phyloP scores from a whole-genome alignment of 805 yeast species.

The Ogataea polymorpha region DNA sequence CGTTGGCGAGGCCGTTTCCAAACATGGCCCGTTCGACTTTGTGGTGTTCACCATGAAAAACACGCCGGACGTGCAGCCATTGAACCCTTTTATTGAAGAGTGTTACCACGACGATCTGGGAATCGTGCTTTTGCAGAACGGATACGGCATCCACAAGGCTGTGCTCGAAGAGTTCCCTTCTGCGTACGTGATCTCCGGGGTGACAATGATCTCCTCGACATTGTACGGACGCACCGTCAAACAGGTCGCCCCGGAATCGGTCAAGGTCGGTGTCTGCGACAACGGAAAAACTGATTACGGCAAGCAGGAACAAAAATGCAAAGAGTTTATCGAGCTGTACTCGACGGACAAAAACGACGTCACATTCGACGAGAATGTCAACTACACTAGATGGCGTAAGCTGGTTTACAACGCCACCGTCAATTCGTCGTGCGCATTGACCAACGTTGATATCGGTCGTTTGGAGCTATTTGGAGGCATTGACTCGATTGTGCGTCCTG shows the following conservation, averaged over 20 bases:
- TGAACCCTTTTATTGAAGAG: constrained; percentile 35
- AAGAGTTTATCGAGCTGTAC: constrained; percentile 34
- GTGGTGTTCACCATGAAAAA: constrained; percentile 61
- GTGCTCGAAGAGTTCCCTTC: constrained; percentile 33
- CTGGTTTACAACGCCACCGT: constrained; percentile 46
- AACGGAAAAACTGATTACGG: constrained; percentile 28
- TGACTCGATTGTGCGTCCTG: constrained; percentile 45
- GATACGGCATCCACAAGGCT: constrained; percentile 38
- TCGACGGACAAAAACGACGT: constrained; percentile 30
- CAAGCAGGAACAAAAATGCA: constrained; percentile 30
- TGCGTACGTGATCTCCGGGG: constrained; percentile 38
- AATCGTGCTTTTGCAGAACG: constrained; percentile 40
- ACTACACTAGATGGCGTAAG: constrained; percentile 44
- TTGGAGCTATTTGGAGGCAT: constrained; percentile 44
- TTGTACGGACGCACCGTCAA: constrained; percentile 30
- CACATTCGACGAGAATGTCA: constrained; percentile 35
- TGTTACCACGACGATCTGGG: constrained; percentile 30
- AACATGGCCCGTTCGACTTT: constrained; percentile 46
- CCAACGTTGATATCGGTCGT: constrained; percentile 42
- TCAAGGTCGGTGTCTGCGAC: constrained; percentile 36
- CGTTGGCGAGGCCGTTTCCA: constrained; percentile 44
- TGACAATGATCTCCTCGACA: constrained; percentile 36
- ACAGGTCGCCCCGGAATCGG: constrained; percentile 35
- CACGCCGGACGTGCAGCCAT: constrained; percentile 57
- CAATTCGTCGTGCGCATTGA: constrained; percentile 43